Percentiles rank a stretch among this genome's conserved stretches.
These are phyloP conservation scores for Mycena belliarum DNA, from an alignment of 768 basidiomycete genomes.

Conservation along the genomic window DNA sequence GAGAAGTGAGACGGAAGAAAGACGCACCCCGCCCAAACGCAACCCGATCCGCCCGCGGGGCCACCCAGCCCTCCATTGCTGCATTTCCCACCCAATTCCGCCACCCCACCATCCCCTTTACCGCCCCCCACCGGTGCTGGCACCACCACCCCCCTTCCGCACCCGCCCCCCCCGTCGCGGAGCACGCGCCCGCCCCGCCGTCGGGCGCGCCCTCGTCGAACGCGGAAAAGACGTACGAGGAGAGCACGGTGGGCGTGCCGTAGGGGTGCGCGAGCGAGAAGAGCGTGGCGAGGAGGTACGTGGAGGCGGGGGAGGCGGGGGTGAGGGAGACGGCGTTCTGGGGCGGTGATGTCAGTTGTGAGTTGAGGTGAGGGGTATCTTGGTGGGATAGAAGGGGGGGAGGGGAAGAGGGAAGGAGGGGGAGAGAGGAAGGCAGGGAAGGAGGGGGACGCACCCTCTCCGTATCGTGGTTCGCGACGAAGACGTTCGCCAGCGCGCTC, in stretches of 20 bases:
- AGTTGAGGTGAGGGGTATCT: too few relatives aligned
- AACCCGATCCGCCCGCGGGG: constrained; percentile 58
- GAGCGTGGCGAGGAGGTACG: constrained; percentile 12
- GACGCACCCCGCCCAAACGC: constrained; percentile 63
- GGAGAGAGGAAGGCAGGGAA: not conserved
- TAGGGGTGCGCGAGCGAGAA: constrained; percentile 17
- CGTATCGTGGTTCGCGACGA: constrained; percentile 17
- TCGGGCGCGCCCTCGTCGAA: constrained; percentile 32
- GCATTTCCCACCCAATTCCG: constrained; percentile 56
- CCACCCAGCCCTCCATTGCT: constrained; percentile 56
- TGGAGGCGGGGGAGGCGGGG: constrained; percentile 8
- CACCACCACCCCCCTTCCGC: constrained; percentile 70
- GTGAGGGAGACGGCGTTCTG: constrained; percentile 38
- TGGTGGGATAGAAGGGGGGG: too few relatives aligned
- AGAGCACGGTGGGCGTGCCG: constrained; percentile 16
- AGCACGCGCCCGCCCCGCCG: constrained; percentile 49
- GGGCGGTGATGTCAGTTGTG: too few relatives aligned
- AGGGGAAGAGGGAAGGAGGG: too few relatives aligned
- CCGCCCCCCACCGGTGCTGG: constrained; percentile 61
- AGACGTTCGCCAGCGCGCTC: constrained; percentile 10
- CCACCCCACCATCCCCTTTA: constrained; percentile 67
- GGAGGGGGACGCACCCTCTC: constrained; percentile 39
- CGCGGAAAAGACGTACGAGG: constrained; percentile 7
- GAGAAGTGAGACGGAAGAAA: too few relatives aligned
- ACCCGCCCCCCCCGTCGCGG: constrained; percentile 45